These are phyloP conservation scores for Gryganskiella cystojenkinii DNA, from an alignment of 192 early-diverging fungal genomes.

Conservation along the genomic window DNA sequence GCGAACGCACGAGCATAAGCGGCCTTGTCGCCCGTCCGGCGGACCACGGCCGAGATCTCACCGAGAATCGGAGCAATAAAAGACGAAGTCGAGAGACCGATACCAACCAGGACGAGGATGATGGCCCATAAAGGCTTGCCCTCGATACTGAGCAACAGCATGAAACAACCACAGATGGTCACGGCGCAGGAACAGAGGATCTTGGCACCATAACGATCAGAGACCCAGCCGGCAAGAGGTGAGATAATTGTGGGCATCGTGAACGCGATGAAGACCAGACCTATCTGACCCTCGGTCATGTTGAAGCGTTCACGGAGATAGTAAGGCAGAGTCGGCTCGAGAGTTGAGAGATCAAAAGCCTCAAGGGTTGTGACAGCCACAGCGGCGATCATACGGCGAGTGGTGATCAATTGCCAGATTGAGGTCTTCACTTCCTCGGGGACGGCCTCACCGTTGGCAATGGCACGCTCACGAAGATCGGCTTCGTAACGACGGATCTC, in stretches of 20 bases:
- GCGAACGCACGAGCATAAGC: conserved; percentile 73
- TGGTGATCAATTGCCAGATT: conserved; percentile 53
- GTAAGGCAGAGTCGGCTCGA: conserved; percentile 68
- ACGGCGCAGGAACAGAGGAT: conserved; percentile 56
- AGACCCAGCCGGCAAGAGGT: conserved; percentile 67
- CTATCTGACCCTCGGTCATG: conserved; percentile 57
- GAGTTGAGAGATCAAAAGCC: conserved; percentile 35
- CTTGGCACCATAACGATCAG: conserved; percentile 64
- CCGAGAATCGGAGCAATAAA: conserved; percentile 49
- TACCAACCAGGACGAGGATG: conserved; percentile 28
- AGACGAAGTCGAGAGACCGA: conserved; percentile 37
- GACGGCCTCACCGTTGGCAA: conserved; percentile 10
- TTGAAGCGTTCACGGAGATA: conserved; percentile 59
- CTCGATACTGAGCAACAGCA: conserved; percentile 50
- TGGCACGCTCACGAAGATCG: conserved; percentile 27
- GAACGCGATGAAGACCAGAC: conserved; percentile 77
- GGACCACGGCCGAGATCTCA: conserved; percentile 48
- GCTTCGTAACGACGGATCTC: conserved; percentile 27
- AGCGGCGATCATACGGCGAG: conserved; percentile 53
- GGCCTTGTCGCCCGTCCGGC: conserved; percentile 62
- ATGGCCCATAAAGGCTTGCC: conserved; percentile 48
- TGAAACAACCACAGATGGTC: conserved; percentile 49
- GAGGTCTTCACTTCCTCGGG: conserved; percentile 24
- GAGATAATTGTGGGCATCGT: conserved; percentile 75
- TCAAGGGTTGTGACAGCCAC: conserved; percentile 27